These are phyloP conservation scores for Bimuria novae-zelandiae DNA, from an alignment of 2,329 filamentous ascomycete genomes.

Conservation along the genomic window DNA sequence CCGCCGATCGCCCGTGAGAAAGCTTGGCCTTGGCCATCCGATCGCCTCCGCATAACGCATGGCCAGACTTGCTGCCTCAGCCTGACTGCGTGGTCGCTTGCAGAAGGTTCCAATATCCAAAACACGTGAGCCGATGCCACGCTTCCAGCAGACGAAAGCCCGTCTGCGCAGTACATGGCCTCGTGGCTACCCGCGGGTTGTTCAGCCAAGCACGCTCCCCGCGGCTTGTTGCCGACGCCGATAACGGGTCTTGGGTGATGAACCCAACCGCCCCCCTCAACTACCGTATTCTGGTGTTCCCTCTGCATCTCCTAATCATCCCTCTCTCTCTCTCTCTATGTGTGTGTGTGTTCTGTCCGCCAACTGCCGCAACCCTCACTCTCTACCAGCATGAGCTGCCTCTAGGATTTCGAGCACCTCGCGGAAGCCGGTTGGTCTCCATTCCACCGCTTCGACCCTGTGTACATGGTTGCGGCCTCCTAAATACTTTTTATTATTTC, in stretches of 20 bases:
- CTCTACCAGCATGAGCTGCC: conserved; percentile 25
- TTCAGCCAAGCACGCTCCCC: not conserved
- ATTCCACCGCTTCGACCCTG: conserved; percentile 21
- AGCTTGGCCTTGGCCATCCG: conserved; percentile 21
- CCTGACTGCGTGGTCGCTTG: not conserved
- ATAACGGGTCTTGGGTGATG: not conserved
- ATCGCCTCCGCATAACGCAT: conserved; percentile 1
- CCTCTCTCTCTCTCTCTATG: not conserved
- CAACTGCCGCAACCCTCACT: not conserved
- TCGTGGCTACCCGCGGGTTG: not conserved
- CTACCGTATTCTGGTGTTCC: not conserved
- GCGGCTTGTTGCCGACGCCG: not conserved
- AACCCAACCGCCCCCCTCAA: not conserved
- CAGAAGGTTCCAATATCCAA: too few relatives aligned
- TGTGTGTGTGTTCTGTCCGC: not conserved
- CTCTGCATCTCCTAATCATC: not conserved
- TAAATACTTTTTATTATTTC: not conserved
- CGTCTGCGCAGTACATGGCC: not conserved
- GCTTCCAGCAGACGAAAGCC: not conserved
- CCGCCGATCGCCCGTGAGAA: conserved; percentile 18
- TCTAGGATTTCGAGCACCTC: conserved; percentile 25
- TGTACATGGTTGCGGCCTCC: conserved; percentile 7
- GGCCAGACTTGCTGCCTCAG: not conserved
- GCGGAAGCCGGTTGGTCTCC: conserved; percentile 29
- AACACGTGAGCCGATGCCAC: not conserved